Conservation (phyloP, 1,284 basidiomycete genomes). For the Trichosporon sp. region DNA sequence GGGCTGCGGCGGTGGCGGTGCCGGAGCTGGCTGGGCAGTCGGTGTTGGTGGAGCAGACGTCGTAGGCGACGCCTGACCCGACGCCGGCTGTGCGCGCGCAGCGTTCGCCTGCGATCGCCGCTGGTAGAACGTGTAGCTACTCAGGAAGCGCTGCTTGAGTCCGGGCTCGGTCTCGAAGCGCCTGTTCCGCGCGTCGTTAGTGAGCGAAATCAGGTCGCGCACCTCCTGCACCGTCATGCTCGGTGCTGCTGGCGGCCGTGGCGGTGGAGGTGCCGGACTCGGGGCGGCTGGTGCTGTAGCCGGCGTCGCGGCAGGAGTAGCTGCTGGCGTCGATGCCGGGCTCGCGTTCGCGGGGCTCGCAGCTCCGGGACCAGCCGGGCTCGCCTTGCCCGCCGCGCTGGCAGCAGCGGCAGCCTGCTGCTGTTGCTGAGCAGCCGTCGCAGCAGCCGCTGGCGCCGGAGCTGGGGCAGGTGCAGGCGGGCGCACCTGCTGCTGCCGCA, state of each 20-base stretch:
- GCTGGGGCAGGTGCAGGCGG: neutral
- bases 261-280: neutral
- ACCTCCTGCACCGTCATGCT: slow-evolving; percentile 11
- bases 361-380: neutral
- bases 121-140: slow-evolving; percentile 11
- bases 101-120: slow-evolving; percentile 3
- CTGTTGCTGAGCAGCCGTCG: neutral
- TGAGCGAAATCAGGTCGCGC: slow-evolving; percentile 8
- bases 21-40: neutral
- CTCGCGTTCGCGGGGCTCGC: neutral
- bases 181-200: slow-evolving; percentile 2
- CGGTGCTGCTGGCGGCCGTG: neutral
- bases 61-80: neutral
- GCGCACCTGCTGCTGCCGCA: neutral
- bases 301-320: neutral
- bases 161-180: neutral
- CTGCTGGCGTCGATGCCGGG: neutral
- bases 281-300: neutral
- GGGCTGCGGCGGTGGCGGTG: slow-evolving; percentile 1
- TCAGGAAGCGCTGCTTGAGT: slow-evolving; percentile 5
- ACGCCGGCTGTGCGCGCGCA: neutral
- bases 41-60: neutral
- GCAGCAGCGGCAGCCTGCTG: neutral
- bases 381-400: neutral
- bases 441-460: neutral